Conservation (phyloP, 495 filamentous ascomycete genomes). For the Aspergillus kassunensis region DNA sequence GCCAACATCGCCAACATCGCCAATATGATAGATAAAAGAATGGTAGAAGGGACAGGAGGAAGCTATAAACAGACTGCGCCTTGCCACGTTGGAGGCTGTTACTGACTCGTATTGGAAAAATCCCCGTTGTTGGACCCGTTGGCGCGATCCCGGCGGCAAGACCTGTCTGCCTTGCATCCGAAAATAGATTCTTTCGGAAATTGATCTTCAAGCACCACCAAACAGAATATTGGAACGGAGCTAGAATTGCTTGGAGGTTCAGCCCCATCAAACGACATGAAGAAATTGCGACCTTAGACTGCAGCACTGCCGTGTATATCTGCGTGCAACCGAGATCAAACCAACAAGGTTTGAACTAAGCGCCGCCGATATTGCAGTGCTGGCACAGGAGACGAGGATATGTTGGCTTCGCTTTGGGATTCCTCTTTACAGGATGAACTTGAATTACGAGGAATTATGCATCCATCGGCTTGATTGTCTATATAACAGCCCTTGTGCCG, state of each 20-base stretch:
- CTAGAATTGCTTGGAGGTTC: background rate
- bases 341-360: constrained; percentile 15
- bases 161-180: constrained; percentile 5
- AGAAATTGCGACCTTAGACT: background rate
- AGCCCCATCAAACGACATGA: constrained; percentile 1
- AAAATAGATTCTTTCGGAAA: background rate
- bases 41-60: background rate
- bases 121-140: constrained; percentile 6
- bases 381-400: background rate
- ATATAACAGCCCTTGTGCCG: constrained; percentile 1
- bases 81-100: constrained; percentile 6
- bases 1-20: background rate
- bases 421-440: background rate
- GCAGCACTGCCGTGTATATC: background rate
- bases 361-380: constrained; percentile 17
- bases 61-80: background rate
- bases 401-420: background rate
- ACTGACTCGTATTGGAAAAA: background rate
- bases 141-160: constrained; percentile 2
- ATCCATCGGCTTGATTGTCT: background rate
- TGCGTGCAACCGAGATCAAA: constrained; percentile 8
- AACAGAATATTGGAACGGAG: background rate
- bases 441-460: background rate
- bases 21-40: background rate
- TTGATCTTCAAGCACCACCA: background rate